Percentiles rank a stretch among this genome's conserved stretches.
phyloP scores from a whole-genome alignment of 2,329 filamentous ascomycete genomes.

The Clonostachys sp. region DNA sequence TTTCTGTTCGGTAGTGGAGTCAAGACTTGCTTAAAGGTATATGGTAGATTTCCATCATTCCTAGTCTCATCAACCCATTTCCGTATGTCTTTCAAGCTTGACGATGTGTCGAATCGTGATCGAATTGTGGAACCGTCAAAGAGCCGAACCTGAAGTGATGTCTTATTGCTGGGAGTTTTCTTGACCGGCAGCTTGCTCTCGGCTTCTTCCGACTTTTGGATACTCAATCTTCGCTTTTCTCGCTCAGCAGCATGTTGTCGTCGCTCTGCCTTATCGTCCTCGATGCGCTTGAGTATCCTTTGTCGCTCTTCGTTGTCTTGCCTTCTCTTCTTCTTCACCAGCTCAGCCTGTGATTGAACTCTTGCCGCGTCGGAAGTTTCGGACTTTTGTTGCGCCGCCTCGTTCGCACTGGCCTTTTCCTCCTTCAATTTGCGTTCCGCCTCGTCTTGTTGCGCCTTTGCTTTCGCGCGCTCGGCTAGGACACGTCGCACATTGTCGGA shows the following conservation, averaged over 20 bases:
- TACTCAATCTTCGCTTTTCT: slow-evolving; percentile 30
- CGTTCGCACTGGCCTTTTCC: slow-evolving; percentile 39
- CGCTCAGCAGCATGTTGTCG: slow-evolving; percentile 49
- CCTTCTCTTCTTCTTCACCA: slow-evolving; percentile 58
- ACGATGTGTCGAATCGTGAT: slow-evolving; percentile 60
- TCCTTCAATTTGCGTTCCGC: slow-evolving; percentile 44
- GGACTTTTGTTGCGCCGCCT: slow-evolving; percentile 37
- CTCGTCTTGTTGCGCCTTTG: slow-evolving; percentile 34
- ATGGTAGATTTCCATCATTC: slow-evolving; percentile 57
- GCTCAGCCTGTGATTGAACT: slow-evolving; percentile 42
- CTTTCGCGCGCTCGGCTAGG: slow-evolving; percentile 44
- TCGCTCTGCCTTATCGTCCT: slow-evolving; percentile 69
- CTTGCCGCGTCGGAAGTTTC: slow-evolving; percentile 20
- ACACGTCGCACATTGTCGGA: slow-evolving; percentile 25
- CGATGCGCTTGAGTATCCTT: slow-evolving; percentile 69
- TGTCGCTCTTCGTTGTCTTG: slow-evolving; percentile 65
- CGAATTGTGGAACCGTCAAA: slow-evolving; percentile 82
- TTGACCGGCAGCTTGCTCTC: slow-evolving; percentile 21
- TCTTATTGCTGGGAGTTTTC: slow-evolving; percentile 18
- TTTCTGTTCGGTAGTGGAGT: slow-evolving; percentile 71
- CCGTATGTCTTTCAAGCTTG: slow-evolving; percentile 66
- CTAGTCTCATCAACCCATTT: slow-evolving; percentile 69
- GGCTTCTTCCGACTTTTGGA: slow-evolving; percentile 19
- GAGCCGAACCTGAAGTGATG: slow-evolving; percentile 71
- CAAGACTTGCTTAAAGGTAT: slow-evolving; percentile 79